phyloP scores from a whole-genome alignment of 75 land plant genomes.

The Chamaecyparis obtusa region DNA sequence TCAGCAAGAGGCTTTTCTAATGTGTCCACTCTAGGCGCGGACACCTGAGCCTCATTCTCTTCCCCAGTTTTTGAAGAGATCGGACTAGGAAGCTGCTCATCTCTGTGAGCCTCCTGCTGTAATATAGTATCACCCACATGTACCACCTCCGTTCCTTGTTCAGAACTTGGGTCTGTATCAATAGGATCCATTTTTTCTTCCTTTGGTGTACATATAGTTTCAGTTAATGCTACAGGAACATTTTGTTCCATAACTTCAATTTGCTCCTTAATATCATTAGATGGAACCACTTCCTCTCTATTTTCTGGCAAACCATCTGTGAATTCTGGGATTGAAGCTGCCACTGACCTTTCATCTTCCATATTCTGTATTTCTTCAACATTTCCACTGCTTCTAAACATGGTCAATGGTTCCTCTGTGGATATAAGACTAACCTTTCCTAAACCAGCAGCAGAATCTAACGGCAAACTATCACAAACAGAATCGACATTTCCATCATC shows the following conservation, averaged over 20 bases:
- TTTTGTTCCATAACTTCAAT: neutral
- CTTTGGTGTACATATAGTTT: neutral
- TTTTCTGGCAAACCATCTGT: neutral
- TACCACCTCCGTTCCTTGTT: neutral
- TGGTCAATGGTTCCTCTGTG: neutral
- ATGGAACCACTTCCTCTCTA: neutral
- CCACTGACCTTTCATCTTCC: neutral
- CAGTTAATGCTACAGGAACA: neutral
- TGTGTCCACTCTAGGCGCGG: neutral
- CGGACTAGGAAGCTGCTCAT: neutral
- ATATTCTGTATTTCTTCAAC: neutral
- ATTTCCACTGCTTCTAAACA: neutral
- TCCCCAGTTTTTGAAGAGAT: neutral
- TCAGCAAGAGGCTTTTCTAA: neutral
- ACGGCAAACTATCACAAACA: neutral
- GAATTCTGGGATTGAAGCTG: neutral
- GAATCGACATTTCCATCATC: neutral
- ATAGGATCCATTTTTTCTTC: neutral
- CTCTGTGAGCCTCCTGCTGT: neutral
- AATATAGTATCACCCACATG: neutral
- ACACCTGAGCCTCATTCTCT: slow-evolving; percentile 6
- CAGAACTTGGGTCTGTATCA: neutral
- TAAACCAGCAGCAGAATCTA: neutral
- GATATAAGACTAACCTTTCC: neutral
- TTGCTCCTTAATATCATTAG: neutral